phyloP scores from a whole-genome alignment of 1,139 yeast genomes.

The Yamadazyma jaroonii region DNA sequence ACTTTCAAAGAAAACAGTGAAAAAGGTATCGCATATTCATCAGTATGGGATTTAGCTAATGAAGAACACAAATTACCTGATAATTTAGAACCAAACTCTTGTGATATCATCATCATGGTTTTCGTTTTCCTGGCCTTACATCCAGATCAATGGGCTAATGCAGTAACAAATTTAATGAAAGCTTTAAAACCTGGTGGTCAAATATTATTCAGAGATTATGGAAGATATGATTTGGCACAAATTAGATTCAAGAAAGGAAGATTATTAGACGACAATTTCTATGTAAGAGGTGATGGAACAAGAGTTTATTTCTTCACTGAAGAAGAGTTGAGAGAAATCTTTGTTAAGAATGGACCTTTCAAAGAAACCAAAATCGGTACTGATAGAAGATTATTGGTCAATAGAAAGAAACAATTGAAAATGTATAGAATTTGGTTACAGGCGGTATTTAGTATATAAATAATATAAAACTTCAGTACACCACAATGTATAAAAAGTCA shows the following conservation, averaged over 20 bases:
- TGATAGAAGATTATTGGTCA: conserved; percentile 86
- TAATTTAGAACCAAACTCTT: conserved; percentile 75
- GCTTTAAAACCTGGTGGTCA: conserved; percentile 91
- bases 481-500: conserved; percentile 60
- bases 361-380: conserved; percentile 75
- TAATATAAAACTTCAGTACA: too few species aligned
- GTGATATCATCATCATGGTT: conserved; percentile 88
- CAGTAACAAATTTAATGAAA: conserved; percentile 64
- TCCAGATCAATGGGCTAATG: conserved; percentile 88
- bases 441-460: conserved; percentile 64
- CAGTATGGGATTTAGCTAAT: conserved; percentile 95
- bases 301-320: conserved; percentile 96
- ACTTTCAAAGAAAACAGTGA: conserved; percentile 46
- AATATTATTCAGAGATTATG: conserved; percentile 88
- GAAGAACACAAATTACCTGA: conserved; percentile 75
- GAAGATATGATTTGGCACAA: conserved; percentile 94
- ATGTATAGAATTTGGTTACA: conserved; percentile 98
- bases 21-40: conserved; percentile 68
- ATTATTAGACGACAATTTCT: conserved; percentile 85
- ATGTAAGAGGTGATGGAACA: conserved; percentile 97
- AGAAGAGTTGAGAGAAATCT: conserved; percentile 78
- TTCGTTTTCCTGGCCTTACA: conserved; percentile 91
- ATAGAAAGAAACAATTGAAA: conserved; percentile 85
- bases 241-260: conserved; percentile 89
- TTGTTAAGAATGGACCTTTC: conserved; percentile 59